Evolutionary conservation across 805 yeast species (phyloP).

Genomic region (Cephaloascus albidus): DNA sequence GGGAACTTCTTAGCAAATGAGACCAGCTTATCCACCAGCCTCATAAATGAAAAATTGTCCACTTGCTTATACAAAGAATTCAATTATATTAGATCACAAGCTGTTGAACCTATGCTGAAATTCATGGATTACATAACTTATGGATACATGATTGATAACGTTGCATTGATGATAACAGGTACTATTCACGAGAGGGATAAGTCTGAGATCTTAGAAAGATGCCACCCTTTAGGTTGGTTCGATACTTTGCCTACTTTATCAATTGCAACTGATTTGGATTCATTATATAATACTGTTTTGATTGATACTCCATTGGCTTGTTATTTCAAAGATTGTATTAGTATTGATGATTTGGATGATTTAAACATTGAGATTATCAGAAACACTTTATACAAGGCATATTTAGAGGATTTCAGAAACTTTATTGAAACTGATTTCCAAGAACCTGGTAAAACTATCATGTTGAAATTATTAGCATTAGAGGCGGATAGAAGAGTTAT

Average conservation of each 20-base stretch:
- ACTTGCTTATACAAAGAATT: slow-evolving; percentile 74
- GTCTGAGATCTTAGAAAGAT: slow-evolving; percentile 76
- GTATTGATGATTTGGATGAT: slow-evolving; percentile 87
- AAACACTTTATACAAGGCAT: slow-evolving; percentile 86
- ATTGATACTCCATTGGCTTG: slow-evolving; percentile 98
- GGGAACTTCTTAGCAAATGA: slow-evolving; percentile 83
- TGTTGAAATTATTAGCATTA: slow-evolving; percentile 70
- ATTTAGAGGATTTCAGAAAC: slow-evolving; percentile 74
- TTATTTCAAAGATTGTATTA: slow-evolving; percentile 82
- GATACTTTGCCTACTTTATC: slow-evolving; percentile 93
- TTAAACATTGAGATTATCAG: slow-evolving; percentile 91
- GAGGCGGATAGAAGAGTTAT: slow-evolving; percentile 95
- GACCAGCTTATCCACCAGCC: slow-evolving; percentile 74
- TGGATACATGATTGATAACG: slow-evolving; percentile 98
- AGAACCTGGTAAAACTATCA: slow-evolving; percentile 72
- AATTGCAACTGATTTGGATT: slow-evolving; percentile 90
- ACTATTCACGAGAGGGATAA: slow-evolving; percentile 93
- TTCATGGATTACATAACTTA: slow-evolving; percentile 90
- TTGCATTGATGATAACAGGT: slow-evolving; percentile 92
- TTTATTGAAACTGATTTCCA: slow-evolving; percentile 57
- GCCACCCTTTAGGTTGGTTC: slow-evolving; percentile 98
- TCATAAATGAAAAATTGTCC: slow-evolving; percentile 74
- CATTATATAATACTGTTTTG: slow-evolving; percentile 85
- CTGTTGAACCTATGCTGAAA: slow-evolving; percentile 68
- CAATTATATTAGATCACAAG: slow-evolving; percentile 75